A percentile compares a stretch with the other conserved stretches of the same genome.
Conservation (phyloP, 2,329 filamentous ascomycete genomes). For the Aspergillus unguis region DNA sequence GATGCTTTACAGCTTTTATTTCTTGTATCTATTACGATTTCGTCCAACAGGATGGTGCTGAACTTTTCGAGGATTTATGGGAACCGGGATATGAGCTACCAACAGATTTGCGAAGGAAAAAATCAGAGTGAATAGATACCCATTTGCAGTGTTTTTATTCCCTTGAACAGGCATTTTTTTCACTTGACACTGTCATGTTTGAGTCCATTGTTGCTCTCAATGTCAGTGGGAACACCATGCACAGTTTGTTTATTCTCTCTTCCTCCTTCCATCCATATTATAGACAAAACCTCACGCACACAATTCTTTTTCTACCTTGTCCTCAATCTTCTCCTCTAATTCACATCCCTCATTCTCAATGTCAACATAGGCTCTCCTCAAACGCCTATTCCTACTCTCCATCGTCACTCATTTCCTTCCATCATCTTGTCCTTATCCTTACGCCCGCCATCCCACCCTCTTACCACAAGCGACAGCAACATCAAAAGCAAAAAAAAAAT, state of each 20-base stretch:
- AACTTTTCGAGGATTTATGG: not conserved
- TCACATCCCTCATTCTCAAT: not conserved
- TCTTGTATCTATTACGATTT: not conserved
- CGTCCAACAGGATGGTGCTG: not conserved
- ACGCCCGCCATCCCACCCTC: not conserved
- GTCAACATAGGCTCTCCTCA: not conserved
- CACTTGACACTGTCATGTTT: not conserved
- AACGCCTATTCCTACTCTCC: not conserved
- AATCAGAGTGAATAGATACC: not conserved
- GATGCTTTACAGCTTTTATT: not conserved
- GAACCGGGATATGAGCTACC: not conserved
- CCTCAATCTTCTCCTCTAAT: not conserved
- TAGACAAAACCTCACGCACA: not conserved
- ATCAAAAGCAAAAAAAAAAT: not conserved
- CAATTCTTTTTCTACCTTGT: not conserved
- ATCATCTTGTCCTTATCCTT: not conserved
- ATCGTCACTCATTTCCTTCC: not conserved
- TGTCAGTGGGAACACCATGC: too few species aligned
- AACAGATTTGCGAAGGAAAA: too few species aligned
- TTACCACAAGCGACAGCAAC: not conserved
- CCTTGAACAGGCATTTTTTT: not conserved
- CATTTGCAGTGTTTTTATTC: not conserved
- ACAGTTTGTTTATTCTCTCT: not conserved
- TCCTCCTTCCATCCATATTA: not conserved
- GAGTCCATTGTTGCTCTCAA: too few species aligned